phyloP scores from a whole-genome alignment of 176 grass and related monocot genomes.

The Zoysia japonica region DNA sequence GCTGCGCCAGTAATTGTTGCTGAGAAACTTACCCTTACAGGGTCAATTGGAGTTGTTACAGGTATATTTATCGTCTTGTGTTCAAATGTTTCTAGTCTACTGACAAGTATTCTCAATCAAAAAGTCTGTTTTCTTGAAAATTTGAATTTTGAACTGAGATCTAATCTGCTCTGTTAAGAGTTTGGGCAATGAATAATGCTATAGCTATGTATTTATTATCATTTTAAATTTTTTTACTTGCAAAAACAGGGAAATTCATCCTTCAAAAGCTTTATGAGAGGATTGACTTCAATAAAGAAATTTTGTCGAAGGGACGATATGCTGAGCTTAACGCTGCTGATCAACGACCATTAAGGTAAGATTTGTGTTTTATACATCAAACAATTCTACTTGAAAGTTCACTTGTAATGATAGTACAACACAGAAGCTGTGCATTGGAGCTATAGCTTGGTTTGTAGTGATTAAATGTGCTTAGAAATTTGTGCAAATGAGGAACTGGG shows the following conservation, averaged over 20 bases:
- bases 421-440: constrained; percentile 9
- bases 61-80: constrained; percentile 50
- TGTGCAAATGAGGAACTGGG: constrained; percentile 1
- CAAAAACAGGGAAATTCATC: constrained; percentile 73
- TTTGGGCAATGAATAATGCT: constrained; percentile 4
- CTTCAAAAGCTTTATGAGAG: constrained; percentile 87
- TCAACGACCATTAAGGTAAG: constrained; percentile 77
- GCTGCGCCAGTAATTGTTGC: constrained; percentile 86
- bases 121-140: constrained; percentile 3
- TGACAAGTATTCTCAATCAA: not conserved
- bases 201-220: constrained; percentile 27
- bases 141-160: constrained; percentile 24
- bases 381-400: not conserved
- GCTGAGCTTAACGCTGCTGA: constrained; percentile 85
- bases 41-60: constrained; percentile 96
- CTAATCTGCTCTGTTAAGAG: constrained; percentile 17
- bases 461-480: not conserved
- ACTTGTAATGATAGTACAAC: constrained; percentile 3
- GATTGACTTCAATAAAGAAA: constrained; percentile 91
- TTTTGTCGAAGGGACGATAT: constrained; percentile 83
- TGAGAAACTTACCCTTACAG: constrained; percentile 93
- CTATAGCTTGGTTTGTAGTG: constrained; percentile 12
- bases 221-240: constrained; percentile 34
- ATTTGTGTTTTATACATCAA: not conserved
- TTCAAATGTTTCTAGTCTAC: constrained; percentile 26